These are phyloP conservation scores for Hanseniaspora meyeri DNA, from an alignment of 805 yeast genomes.

Conservation along the genomic window DNA sequence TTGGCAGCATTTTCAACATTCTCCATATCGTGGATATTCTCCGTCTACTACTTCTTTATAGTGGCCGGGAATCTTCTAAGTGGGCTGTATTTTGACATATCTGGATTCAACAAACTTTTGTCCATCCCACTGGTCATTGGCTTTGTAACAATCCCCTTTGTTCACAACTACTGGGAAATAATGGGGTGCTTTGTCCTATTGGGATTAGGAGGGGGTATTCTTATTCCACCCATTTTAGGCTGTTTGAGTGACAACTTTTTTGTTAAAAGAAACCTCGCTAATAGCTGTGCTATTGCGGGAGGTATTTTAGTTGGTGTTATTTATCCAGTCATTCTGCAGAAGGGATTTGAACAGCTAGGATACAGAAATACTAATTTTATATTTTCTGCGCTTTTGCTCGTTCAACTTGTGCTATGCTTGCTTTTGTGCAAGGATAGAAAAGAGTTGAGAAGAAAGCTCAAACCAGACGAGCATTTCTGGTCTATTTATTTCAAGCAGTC, in stretches of 20 bases:
- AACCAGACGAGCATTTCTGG: background rate
- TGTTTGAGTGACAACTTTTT: constrained; percentile 53
- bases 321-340: constrained; percentile 42
- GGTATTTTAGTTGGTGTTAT: constrained; percentile 57
- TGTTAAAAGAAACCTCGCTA: constrained; percentile 43
- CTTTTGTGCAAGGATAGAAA: constrained; percentile 30
- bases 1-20: constrained; percentile 35
- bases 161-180: constrained; percentile 43
- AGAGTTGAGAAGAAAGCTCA: constrained; percentile 8
- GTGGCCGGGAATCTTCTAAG: constrained; percentile 28
- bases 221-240: constrained; percentile 44
- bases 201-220: constrained; percentile 42
- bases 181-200: constrained; percentile 42
- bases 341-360: constrained; percentile 38
- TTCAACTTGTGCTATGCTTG: constrained; percentile 23
- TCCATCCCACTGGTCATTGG: constrained; percentile 36
- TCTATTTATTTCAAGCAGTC: constrained; percentile 20
- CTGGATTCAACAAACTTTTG: constrained; percentile 38
- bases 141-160: constrained; percentile 40
- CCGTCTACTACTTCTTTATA: constrained; percentile 21
- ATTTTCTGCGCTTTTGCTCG: constrained; percentile 29
- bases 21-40: constrained; percentile 58
- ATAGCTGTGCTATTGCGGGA: constrained; percentile 53
- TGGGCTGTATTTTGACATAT: constrained; percentile 46
- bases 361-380: constrained; percentile 50